Evolutionary conservation across 73 alveolate genomes (phyloP).

Genomic region (Tetrahymena borealis): DNA sequence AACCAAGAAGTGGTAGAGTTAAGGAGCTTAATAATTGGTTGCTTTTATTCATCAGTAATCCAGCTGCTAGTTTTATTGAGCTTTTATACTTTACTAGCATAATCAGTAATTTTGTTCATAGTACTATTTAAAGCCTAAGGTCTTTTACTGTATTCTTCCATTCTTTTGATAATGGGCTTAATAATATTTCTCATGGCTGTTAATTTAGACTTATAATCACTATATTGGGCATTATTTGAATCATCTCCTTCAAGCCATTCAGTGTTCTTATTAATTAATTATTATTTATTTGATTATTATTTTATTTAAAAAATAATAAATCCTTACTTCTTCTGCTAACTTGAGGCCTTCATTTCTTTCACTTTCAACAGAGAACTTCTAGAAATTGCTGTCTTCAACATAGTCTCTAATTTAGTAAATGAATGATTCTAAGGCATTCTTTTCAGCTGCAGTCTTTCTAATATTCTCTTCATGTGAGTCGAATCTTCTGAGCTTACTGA

Average conservation of each 20-base stretch:
- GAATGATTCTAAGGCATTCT: conserved; percentile 45
- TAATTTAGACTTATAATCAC: background rate
- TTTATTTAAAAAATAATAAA: background rate
- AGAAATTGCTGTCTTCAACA: conserved; percentile 28
- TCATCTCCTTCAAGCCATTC: conserved; percentile 39
- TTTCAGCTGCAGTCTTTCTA: conserved; percentile 31
- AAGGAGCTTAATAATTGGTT: background rate
- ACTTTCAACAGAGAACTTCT: conserved; percentile 18
- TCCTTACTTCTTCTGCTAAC: conserved; percentile 6
- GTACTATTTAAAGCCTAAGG: conserved; percentile 35
- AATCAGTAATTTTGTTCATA: conserved; percentile 11
- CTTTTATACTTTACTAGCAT: conserved; percentile 3
- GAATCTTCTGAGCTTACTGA: conserved; percentile 4
- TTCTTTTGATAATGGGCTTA: conserved; percentile 16
- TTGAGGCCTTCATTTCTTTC: conserved; percentile 28
- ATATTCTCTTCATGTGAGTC: conserved; percentile 30
- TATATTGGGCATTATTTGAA: conserved; percentile 19
- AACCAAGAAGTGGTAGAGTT: conserved; percentile 22
- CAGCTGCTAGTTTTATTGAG: conserved; percentile 24
- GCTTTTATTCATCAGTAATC: conserved; percentile 35
- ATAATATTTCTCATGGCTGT: conserved; percentile 2
- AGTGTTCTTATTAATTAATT: background rate
- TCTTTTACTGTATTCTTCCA: conserved; percentile 33
- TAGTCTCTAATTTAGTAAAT: conserved; percentile 39
- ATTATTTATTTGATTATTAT: background rate